Percentiles rank a stretch among this genome's conserved stretches.
Conservation (phyloP, 495 filamentous ascomycete genomes). For the Lasiosphaeria hispida region DNA sequence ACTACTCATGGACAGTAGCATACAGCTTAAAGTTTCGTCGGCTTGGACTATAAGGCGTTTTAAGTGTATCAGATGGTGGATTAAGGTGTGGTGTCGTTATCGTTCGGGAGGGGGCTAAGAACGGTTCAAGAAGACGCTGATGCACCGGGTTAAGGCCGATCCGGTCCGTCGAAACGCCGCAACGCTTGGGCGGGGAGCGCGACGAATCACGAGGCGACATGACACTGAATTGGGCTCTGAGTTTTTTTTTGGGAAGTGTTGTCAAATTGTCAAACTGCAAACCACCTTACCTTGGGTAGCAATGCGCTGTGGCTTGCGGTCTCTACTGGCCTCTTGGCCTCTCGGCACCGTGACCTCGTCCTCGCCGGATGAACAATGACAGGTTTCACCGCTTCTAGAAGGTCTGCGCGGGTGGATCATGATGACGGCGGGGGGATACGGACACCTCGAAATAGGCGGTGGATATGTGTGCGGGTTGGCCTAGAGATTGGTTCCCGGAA, state of each 20-base stretch:
- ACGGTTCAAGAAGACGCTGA: not conserved
- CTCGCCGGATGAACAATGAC: not conserved
- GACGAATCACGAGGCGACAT: not conserved
- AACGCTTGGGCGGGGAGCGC: not conserved
- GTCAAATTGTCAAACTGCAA: no score
- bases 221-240: no score
- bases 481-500: conserved; percentile 12
- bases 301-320: conserved; percentile 3
- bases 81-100: no score
- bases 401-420: not conserved
- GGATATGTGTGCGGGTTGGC: not conserved
- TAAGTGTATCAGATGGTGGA: not conserved
- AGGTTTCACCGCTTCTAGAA: conserved; percentile 7
- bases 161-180: conserved; percentile 18
- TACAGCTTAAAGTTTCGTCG: no score
- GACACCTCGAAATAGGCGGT: not conserved
- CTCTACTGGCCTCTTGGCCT: conserved; percentile 4
- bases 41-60: not conserved
- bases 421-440: not conserved
- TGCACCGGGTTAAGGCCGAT: conserved; percentile 18
- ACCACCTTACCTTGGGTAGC: no score
- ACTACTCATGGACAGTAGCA: no score
- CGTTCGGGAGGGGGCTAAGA: not conserved
- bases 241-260: no score
- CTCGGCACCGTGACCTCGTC: not conserved